Percentiles rank a stretch among this genome's conserved stretches.
These are phyloP conservation scores for Trichoderma arundinaceum DNA, from an alignment of 2,329 filamentous ascomycete species.

Conservation along the genomic window DNA sequence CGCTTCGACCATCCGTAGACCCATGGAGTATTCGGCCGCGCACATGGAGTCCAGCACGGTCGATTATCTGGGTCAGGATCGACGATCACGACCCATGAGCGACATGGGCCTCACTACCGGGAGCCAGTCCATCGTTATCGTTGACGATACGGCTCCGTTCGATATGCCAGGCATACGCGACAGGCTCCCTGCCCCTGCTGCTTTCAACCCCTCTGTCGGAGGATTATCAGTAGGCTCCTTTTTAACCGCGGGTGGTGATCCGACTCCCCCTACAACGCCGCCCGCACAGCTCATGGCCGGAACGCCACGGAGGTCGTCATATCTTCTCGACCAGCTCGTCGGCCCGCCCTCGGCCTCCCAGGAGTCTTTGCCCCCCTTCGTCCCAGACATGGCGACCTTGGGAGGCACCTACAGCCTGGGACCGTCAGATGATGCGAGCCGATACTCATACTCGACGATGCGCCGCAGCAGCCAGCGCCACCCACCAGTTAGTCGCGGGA, in stretches of 20 bases:
- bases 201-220: conserved; percentile 55
- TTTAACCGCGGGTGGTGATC: conserved; percentile 55
- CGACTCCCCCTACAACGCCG: conserved; percentile 67
- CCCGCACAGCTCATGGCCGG: conserved; percentile 51
- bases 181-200: conserved; percentile 49
- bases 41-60: conserved; percentile 50
- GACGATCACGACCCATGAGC: conserved; percentile 52
- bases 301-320: conserved; percentile 61
- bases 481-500: conserved; percentile 40
- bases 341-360: conserved; percentile 45
- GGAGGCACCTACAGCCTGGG: conserved; percentile 39
- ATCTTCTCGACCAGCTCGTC: conserved; percentile 57
- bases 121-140: conserved; percentile 90
- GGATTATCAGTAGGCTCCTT: conserved; percentile 58
- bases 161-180: conserved; percentile 58
- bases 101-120: conserved; percentile 71
- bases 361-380: conserved; percentile 54
- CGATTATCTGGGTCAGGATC: conserved; percentile 43
- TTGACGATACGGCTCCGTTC: conserved; percentile 68
- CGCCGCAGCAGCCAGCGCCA: conserved; percentile 38
- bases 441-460: conserved; percentile 42
- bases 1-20: conserved; percentile 39
- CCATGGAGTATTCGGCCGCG: conserved; percentile 51
- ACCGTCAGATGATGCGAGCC: conserved; percentile 44
- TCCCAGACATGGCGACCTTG: conserved; percentile 54